phyloP scores from a whole-genome alignment of 208 protist genomes.

The Vickermania ingenoplastis region DNA sequence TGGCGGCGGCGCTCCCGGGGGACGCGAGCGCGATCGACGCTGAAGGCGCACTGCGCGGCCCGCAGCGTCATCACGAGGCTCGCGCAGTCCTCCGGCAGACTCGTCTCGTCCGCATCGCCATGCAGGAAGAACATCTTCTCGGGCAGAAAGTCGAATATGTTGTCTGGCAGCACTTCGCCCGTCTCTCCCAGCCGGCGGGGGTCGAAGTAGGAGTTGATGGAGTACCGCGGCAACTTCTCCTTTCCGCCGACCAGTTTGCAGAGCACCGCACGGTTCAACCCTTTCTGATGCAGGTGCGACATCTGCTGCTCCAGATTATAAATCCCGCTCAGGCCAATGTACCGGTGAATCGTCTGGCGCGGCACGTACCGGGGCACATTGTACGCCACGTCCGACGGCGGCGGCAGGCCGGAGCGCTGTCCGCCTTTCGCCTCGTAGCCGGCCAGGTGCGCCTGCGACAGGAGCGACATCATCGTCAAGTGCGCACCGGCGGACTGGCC shows the following conservation, averaged over 20 bases:
- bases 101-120: conserved; percentile 32
- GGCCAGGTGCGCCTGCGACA: conserved; percentile 69
- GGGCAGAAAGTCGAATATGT: conserved; percentile 49
- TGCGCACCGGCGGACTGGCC: conserved; percentile 80
- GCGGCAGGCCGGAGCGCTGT: background rate
- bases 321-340: conserved; percentile 42
- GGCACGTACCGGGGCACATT: conserved; percentile 34
- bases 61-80: conserved; percentile 49
- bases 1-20: conserved; percentile 23
- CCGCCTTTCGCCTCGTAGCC: conserved; percentile 29
- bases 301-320: conserved; percentile 67
- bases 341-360: conserved; percentile 28
- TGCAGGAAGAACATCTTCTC: conserved; percentile 34
- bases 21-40: conserved; percentile 13
- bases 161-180: conserved; percentile 28
- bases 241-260: conserved; percentile 49
- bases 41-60: conserved; percentile 27
- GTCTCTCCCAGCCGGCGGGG: conserved; percentile 8
- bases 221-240: conserved; percentile 48
- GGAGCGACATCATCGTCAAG: conserved; percentile 77
- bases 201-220: conserved; percentile 40
- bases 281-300: conserved; percentile 45
- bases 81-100: conserved; percentile 27
- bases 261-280: conserved; percentile 59
- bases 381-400: conserved; percentile 15